phyloP scores from a whole-genome alignment of 129 eudicot genomes.

The Gnaphalium uliginosum region DNA sequence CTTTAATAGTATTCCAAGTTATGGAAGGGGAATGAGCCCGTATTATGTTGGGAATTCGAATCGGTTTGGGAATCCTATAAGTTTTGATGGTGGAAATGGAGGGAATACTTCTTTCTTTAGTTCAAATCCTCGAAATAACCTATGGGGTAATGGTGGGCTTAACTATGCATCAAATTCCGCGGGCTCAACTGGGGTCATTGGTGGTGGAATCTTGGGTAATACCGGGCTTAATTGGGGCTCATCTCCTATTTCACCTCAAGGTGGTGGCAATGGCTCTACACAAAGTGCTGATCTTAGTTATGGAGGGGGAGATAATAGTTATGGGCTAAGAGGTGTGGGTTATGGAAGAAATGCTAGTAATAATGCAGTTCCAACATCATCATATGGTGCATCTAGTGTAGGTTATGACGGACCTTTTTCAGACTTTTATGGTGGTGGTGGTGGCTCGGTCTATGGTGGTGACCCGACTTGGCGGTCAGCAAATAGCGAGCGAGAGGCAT shows the following conservation, averaged over 20 bases:
- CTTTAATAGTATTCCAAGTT: slow-evolving; percentile 29
- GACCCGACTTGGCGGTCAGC: slow-evolving; percentile 54
- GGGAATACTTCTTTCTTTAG: slow-evolving; percentile 55
- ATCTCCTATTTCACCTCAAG: slow-evolving; percentile 50
- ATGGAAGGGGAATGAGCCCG: slow-evolving; percentile 52
- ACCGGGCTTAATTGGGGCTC: slow-evolving; percentile 50
- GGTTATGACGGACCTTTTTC: slow-evolving; percentile 56
- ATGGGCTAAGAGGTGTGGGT: slow-evolving; percentile 39
- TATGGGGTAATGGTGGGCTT: slow-evolving; percentile 53
- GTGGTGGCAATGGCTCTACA: slow-evolving; percentile 39
- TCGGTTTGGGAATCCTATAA: slow-evolving; percentile 40
- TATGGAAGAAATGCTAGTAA: slow-evolving; percentile 53
- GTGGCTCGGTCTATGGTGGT: slow-evolving; percentile 44
- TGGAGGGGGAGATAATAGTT: slow-evolving; percentile 47
- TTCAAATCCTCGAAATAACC: slow-evolving; percentile 39
- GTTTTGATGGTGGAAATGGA: slow-evolving; percentile 56
- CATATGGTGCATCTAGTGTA: slow-evolving; percentile 43
- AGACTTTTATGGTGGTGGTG: slow-evolving; percentile 46
- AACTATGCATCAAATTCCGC: slow-evolving; percentile 47
- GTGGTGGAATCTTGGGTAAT: slow-evolving; percentile 46
- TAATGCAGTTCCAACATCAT: slow-evolving; percentile 39
- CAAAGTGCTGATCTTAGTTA: slow-evolving; percentile 45
- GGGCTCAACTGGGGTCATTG: slow-evolving; percentile 45
- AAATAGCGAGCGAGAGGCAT: slow-evolving; percentile 45
- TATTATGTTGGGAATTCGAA: slow-evolving; percentile 47